Evolutionary conservation across 1,139 yeast genomes (phyloP).

Genomic region (Diutina mesorugosa): DNA sequence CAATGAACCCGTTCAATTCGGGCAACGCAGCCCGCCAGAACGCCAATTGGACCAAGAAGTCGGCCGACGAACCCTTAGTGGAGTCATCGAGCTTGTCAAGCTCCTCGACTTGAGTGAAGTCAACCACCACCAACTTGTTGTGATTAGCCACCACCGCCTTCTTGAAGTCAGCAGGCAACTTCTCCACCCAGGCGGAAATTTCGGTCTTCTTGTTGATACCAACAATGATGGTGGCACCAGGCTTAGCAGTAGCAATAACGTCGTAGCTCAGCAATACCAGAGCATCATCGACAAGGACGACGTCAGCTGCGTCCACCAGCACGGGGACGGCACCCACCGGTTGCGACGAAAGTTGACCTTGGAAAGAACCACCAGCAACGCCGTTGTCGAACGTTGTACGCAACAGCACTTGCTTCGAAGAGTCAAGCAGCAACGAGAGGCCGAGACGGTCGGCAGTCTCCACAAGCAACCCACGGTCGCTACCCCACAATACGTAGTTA

Average conservation of each 20-base stretch:
- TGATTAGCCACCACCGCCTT: slow-evolving; percentile 41
- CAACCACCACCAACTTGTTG: slow-evolving; percentile 40
- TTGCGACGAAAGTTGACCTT: slow-evolving; percentile 44
- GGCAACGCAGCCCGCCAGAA: slow-evolving; percentile 70
- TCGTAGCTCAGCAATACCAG: slow-evolving; percentile 43
- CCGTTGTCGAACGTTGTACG: slow-evolving; percentile 62
- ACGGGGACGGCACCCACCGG: slow-evolving; percentile 13
- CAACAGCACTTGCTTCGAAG: slow-evolving; percentile 37
- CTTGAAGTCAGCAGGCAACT: slow-evolving; percentile 42
- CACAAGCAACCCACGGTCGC: slow-evolving; percentile 44
- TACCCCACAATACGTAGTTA: slow-evolving; percentile 53
- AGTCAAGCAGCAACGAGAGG: slow-evolving; percentile 59
- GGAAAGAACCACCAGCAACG: slow-evolving; percentile 49
- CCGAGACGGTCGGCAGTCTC: slow-evolving; percentile 57
- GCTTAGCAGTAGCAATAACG: slow-evolving; percentile 45
- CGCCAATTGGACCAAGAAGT: slow-evolving; percentile 65
- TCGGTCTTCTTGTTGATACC: slow-evolving; percentile 24
- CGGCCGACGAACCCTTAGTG: slow-evolving; percentile 65
- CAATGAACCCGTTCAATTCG: slow-evolving; percentile 50
- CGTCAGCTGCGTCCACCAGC: slow-evolving; percentile 45
- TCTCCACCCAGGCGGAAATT: slow-evolving; percentile 27
- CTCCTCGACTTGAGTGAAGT: slow-evolving; percentile 47
- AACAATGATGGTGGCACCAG: slow-evolving; percentile 44
- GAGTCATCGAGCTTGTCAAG: slow-evolving; percentile 34
- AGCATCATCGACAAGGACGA: slow-evolving; percentile 50